phyloP scores from a whole-genome alignment of 768 basidiomycete genomes.

The Rhizopogon sp. region DNA sequence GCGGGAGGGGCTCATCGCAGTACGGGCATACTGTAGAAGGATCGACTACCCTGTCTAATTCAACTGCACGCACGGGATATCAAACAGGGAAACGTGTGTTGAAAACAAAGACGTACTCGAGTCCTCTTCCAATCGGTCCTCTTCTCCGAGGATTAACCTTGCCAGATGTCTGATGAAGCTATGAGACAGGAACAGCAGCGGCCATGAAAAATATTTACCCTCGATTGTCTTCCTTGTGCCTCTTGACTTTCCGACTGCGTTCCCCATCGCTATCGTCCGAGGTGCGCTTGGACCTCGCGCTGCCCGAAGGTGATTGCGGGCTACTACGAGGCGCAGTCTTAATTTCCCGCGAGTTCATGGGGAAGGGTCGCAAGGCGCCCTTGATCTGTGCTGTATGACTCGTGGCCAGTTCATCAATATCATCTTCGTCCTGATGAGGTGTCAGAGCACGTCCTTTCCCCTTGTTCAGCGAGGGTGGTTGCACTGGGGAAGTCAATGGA shows the following conservation, averaged over 20 bases:
- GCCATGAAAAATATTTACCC: constrained; percentile 7
- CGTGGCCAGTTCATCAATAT: not conserved
- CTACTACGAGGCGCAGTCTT: constrained; percentile 30
- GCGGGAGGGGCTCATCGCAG: constrained; percentile 69
- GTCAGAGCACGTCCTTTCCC: constrained; percentile 11
- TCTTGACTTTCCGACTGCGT: constrained; percentile 25
- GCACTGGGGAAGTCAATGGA: constrained; percentile 13
- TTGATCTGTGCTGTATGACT: not conserved
- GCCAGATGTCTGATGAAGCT: not conserved
- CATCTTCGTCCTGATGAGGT: constrained; percentile 1
- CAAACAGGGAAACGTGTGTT: not conserved
- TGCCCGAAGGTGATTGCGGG: constrained; percentile 11
- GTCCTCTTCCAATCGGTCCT: constrained; percentile 27
- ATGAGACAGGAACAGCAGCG: not conserved
- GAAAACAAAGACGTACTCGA: constrained; percentile 29
- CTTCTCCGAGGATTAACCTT: not conserved
- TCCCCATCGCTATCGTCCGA: constrained; percentile 28
- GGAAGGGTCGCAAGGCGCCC: constrained; percentile 31
- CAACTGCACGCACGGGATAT: constrained; percentile 32
- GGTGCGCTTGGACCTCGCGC: constrained; percentile 20
- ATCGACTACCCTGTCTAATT: constrained; percentile 47
- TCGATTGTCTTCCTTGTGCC: constrained; percentile 23
- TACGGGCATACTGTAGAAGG: constrained; percentile 74
- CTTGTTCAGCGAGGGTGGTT: not conserved
- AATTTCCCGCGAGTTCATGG: constrained; percentile 44